Evolutionary conservation across 768 basidiomycete species (phyloP).

Genomic region (Lactifluus pinguis): DNA sequence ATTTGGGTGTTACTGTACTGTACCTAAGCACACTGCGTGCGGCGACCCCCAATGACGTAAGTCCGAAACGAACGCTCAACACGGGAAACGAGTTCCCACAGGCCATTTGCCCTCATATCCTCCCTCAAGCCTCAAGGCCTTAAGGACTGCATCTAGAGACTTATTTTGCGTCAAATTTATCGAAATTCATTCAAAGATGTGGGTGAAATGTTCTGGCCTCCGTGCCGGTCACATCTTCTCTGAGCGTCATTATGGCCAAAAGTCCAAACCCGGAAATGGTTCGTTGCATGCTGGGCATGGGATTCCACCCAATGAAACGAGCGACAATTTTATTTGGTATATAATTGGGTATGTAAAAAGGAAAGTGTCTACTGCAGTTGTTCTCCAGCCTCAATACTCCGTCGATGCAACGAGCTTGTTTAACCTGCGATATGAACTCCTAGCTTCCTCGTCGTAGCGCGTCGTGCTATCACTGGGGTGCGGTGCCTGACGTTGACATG

Average conservation of each 20-base stretch:
- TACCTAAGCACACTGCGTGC: no score
- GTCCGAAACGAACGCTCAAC: no score
- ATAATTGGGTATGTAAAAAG: not conserved
- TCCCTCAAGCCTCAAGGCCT: no score
- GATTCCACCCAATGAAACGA: not conserved
- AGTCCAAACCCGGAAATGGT: slow-evolving; percentile 17
- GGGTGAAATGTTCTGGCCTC: not conserved
- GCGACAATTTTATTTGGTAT: not conserved
- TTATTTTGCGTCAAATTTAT: no score
- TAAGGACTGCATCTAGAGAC: no score
- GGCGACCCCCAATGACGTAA: no score
- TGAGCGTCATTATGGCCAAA: slow-evolving; percentile 11
- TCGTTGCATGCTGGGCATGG: slow-evolving; percentile 1
- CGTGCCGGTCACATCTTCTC: not conserved
- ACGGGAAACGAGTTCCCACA: no score
- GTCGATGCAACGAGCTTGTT: not conserved
- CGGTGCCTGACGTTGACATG: not conserved
- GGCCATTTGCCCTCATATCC: no score
- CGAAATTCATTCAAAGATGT: not conserved
- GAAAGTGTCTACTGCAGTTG: not conserved
- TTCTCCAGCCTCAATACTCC: not conserved
- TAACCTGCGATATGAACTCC: not conserved
- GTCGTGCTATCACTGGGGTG: not conserved
- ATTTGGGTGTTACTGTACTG: no score
- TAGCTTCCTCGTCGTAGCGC: not conserved